Evolutionary conservation across 768 basidiomycete genomes (phyloP), one percentile per base, ranked within the genome.

Genomic region (Lyophyllum decastes): DNA sequence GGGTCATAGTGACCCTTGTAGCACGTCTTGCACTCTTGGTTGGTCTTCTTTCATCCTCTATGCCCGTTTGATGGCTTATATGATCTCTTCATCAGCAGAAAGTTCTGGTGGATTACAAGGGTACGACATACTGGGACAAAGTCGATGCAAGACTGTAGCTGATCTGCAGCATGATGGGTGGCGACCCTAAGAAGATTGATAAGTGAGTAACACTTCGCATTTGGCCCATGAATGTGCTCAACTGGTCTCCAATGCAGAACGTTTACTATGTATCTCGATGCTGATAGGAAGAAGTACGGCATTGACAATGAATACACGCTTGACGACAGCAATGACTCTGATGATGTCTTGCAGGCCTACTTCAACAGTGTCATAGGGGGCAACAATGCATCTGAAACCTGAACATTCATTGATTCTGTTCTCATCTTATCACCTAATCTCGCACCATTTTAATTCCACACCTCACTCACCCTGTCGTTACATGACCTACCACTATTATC

Each of bases 1-100:
- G 38, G 1, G 59, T 63, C 33, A 64, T 38, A 9, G 59, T 62
- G 2, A 30, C 44, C 27, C 48, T 68, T 21, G 62, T 60, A 30
- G 54, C 61, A 17, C 51, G 59, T 17, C 54, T 68, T 34, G 64
- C 66, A 1, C 57, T 68, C 26, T 40, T 68, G 57, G 66, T 68
- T 52, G 12, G 64, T 40, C 16, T 14, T 55, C 27, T 27, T n/a
- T n/a, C n/a, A n/a, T 51, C 10, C 8, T 51, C 27, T 7, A 34
- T 40, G n/a, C 10, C 24, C n/a, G 8, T 40, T 57, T 30, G 12
- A 55, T 35, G 6, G 25, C 14, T 21, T 2, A 50, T 25, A 33
- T 6, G 5, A 33, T 44, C 27, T n/a, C n/a, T n/a, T n/a, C n/a
- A n/a, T n/a, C 41, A 66, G 61, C 61, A 57, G 2, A 64, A 62